Base-by-base conservation (phyloP, 148 eudicot species). In the Polygonum aviculare region DNA sequence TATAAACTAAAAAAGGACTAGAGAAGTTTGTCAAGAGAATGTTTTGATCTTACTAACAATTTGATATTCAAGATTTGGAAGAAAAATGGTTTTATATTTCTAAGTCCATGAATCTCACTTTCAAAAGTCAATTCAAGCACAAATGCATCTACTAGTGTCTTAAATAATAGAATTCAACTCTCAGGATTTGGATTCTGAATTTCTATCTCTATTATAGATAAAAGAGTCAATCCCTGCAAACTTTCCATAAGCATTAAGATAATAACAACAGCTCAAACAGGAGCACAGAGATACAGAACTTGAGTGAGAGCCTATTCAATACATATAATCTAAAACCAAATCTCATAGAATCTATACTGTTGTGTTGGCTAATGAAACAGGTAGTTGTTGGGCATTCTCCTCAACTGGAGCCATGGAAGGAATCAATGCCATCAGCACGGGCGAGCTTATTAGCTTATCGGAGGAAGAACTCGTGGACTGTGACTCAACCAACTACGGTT, bases 361-460 rank as follows among this genome's bases (percentile, higher is more conserved):
- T 60, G 67, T 57, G 3, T 60, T 60, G 67, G 67, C 67, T 38
- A 16, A 21, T 72, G 52, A 44, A 59, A 38, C 79, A 90, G 93
- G 91, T 79, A 86, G 89, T 74, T 83, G 88, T 41, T 86, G 91
- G 89, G 84, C 90, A 41, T 90, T 82, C 77, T 88, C 90, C 72
- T 45, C 88, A 36, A 83, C 86, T 0, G 91, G 90, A 52, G 86
- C 90, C 62, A 86, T 86, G 26, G 91, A 90, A 79, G 90, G 87
- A 78, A 85, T 85, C 71, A 83, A 85, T 57, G 87, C 85, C 26
- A 77, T 90, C 47, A 79, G 74, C 70, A 80, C 82, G 0, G 83
- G 86, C 62, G 89, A 90, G 26, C 87, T 88, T 38, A 40, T 86
- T 8, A 89, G 88, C 77, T 82, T 89, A 15, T 87, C 93, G 3